Base-by-base conservation (phyloP, 2,329 filamentous ascomycete species). In the Samsoniella hepiali region DNA sequence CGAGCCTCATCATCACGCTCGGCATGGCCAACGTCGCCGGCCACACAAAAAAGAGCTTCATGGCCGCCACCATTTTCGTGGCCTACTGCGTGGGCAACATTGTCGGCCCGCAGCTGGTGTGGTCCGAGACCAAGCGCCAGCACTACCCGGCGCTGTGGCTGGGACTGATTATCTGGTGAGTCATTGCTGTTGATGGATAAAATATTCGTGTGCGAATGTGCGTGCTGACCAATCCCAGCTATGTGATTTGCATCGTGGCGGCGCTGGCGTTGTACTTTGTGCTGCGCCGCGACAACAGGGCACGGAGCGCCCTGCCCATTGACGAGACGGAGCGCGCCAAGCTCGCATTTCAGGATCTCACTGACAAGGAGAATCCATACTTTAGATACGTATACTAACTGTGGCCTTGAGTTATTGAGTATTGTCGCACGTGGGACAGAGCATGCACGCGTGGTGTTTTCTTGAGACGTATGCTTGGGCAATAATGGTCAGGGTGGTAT, bases 11-110 rank as follows among this genome's bases (percentile, higher is more conserved):
- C 59, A 81, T 84, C 66, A 80, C 79, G 0, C 66, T 84, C 6
- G 80, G 80, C 40, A 82, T 82, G 79, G 84, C 84, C 11, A 93
- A 93, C 67, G 88, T 92, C 0, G 89, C 89, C 0, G 90, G 90
- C 0, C 84, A 89, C 31, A 92, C 89, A 0, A 93, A 93, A 77
- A 92, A 92, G 79, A 89, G 86, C 66, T 87, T 89, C 69, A 91
- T 90, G 81, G 88, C 89, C 0, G 86, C 87, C 0, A 86, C 87
- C 0, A 88, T 91, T 1, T 93, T 92, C 66, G 88, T 91, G 0
- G 88, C 88, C 0, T 92, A 92, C 70, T 90, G 88, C 62, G 86
- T 92, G 3, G 82, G 89, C 1, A 92, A 92, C 68, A 92, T 93
- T 58, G 85, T 92, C 31, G 89, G 89, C 0, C 90, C 90, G 3